These are phyloP conservation scores for Amanita pseudoporphyria DNA, from an alignment of 768 basidiomycete species.

Conservation along the genomic window DNA sequence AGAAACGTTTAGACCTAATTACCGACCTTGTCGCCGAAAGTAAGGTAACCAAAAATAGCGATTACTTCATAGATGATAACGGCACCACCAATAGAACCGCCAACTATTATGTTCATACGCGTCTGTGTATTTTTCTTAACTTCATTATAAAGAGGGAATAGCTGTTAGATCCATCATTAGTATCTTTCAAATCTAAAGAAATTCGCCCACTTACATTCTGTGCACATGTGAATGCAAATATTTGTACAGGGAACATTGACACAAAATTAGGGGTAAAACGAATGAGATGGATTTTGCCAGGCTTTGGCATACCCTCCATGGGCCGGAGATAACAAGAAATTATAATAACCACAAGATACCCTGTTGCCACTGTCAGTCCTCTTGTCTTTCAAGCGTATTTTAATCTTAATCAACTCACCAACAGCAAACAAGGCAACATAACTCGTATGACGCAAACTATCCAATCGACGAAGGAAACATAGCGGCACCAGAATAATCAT, in stretches of 20 bases:
- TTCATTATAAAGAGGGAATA: slow-evolving; percentile 95
- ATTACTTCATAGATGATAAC: slow-evolving; percentile 83
- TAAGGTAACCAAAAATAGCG: slow-evolving; percentile 82
- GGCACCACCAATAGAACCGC: slow-evolving; percentile 78
- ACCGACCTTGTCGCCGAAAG: slow-evolving; percentile 78
- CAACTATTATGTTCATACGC: slow-evolving; percentile 83
- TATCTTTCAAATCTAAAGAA: background rate
- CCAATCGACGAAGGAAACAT: slow-evolving; percentile 71
- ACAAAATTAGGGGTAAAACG: slow-evolving; percentile 73
- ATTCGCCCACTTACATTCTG: slow-evolving; percentile 61
- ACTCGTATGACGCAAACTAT: slow-evolving; percentile 84
- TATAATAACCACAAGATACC: slow-evolving; percentile 72
- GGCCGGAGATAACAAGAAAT: slow-evolving; percentile 74
- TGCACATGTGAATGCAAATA: slow-evolving; percentile 87
- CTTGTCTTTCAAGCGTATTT: background rate
- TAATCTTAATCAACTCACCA: slow-evolving; percentile 38
- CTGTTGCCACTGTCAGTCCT: slow-evolving; percentile 24
- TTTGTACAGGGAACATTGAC: slow-evolving; percentile 86
- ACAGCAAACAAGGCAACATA: slow-evolving; percentile 89
- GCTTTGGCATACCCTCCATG: slow-evolving; percentile 47
- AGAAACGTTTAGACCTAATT: background rate
- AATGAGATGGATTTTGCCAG: slow-evolving; percentile 62
- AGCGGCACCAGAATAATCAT: slow-evolving; percentile 75
- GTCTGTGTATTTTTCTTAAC: slow-evolving; percentile 69
- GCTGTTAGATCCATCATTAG: slow-evolving; percentile 28